Evolutionary conservation across 1,284 basidiomycete genomes (phyloP).

Genomic region (Puccinia polysora): DNA sequence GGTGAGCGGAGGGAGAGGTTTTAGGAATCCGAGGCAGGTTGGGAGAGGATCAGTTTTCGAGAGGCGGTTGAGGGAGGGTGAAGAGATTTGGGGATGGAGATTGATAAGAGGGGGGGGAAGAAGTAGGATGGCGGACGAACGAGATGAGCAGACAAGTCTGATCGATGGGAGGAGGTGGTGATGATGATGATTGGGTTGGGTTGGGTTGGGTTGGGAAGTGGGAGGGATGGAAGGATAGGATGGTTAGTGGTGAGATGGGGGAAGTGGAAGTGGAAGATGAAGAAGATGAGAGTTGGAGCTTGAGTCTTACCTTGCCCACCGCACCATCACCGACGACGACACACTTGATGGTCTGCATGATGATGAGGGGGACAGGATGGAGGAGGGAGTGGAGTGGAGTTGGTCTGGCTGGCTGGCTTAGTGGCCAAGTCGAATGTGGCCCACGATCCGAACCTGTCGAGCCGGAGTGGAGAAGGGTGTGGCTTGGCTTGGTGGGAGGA

Average conservation of each 20-base stretch:
- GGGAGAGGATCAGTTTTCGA: neutral
- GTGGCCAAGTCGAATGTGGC: too few relatives aligned
- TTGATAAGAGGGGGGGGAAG: neutral
- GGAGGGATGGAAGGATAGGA: neutral
- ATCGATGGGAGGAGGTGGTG: neutral
- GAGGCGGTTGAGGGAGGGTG: conserved; percentile 9
- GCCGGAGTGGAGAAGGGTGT: too few relatives aligned
- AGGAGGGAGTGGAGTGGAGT: too few relatives aligned
- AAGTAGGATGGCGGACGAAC: conserved; percentile 52
- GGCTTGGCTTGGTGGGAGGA: too few relatives aligned
- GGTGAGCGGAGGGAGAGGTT: too few relatives aligned
- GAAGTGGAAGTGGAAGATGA: neutral
- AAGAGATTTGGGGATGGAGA: neutral
- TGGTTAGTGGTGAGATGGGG: neutral
- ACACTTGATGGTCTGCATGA: conserved; percentile 54
- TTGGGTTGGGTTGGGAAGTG: conserved; percentile 43
- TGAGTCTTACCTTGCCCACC: conserved; percentile 78
- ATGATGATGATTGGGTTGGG: conserved; percentile 39
- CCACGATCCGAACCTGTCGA: too few relatives aligned
- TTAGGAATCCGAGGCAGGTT: neutral
- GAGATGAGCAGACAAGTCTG: conserved; percentile 98
- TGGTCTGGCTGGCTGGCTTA: too few relatives aligned
- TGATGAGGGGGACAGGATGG: neutral
- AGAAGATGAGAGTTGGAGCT: too few relatives aligned
- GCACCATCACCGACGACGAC: conserved; percentile 97